Percentiles rank a stretch among this genome's conserved stretches.
These are phyloP conservation scores for Hypoxylon crocopeplum DNA, from an alignment of 495 filamentous ascomycete species.

Conservation along the genomic window DNA sequence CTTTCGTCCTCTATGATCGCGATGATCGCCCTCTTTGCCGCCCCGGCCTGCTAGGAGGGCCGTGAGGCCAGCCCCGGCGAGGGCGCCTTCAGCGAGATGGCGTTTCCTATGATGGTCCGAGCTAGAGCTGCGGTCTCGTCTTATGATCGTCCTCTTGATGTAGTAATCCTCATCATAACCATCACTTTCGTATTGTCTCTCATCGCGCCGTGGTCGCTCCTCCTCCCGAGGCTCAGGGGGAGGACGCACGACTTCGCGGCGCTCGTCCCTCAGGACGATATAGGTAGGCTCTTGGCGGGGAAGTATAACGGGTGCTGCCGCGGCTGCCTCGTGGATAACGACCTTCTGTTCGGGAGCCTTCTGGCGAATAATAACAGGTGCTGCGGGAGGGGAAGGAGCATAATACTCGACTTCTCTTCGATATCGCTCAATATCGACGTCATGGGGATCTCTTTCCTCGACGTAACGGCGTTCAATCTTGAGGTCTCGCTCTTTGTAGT, in stretches of 20 bases:
- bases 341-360: conserved; percentile 68
- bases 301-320: conserved; percentile 69
- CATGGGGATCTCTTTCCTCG: conserved; percentile 51
- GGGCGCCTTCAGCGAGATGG: conserved; percentile 85
- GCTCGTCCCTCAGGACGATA: conserved; percentile 69
- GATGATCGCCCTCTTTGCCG: conserved; percentile 63
- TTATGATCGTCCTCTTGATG: conserved; percentile 51
- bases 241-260: conserved; percentile 52
- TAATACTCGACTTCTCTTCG: conserved; percentile 74
- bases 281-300: conserved; percentile 69
- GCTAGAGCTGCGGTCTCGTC: conserved; percentile 62
- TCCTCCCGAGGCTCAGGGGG: conserved; percentile 56
- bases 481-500: conserved; percentile 52
- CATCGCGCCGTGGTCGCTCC: conserved; percentile 42
- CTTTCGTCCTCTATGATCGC: conserved; percentile 70
- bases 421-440: conserved; percentile 66
- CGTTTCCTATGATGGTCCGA: conserved; percentile 70
- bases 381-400: conserved; percentile 58
- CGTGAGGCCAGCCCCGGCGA: conserved; percentile 78
- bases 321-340: conserved; percentile 73
- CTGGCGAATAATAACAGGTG: conserved; percentile 73
- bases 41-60: conserved; percentile 75
- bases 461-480: conserved; percentile 53
- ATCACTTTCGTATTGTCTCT: conserved; percentile 63
- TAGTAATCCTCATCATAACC: conserved; percentile 53